Base-by-base conservation (phyloP, 768 basidiomycete species). In the Lyophyllum semitale region DNA sequence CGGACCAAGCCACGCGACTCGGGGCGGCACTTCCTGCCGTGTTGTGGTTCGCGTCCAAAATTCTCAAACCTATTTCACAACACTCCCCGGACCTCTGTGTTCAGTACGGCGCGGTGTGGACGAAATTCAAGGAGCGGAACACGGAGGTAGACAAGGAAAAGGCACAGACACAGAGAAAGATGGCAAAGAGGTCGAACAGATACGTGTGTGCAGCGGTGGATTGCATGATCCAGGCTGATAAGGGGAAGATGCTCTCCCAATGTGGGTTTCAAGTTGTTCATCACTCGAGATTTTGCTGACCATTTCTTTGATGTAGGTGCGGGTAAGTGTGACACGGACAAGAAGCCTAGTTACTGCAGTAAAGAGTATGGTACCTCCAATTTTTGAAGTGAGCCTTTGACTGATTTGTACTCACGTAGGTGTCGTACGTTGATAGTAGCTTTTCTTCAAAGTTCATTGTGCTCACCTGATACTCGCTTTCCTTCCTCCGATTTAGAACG, bases 301-400 rank as follows among this genome's bases (percentile, higher is more conserved):
- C 9, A 17, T 9, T 17, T 35, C 17, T 35, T 17, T 35, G 8
- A 35, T 35, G 33, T 45, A 69, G 68, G 70, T 38, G 47, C 66
- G 17, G 70, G 68, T 37, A 56, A 58, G 49, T 70, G 69, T 43
- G 69, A 71, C 42, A n/a, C 40, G 7, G 66, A 69, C 42, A 68
- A 68, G 54, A 72, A 69, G 41, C 71, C 69, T 2, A 63, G 61
- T 40, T 72, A 71, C 51, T 71, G 69, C 54, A 65, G 67, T 44
- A 67, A 66, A 59, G 63, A 65, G 59, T 72, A 63, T 20, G 2
- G 2, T 35, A 17, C 8, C 22, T 49, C 22, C 17, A 25, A 18
- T n/a, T 23, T 15, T 27, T 6, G 0, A 29, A 11, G 38, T 17
- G 8, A 35, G 8, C 17, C 33, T 35, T 35, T 35, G 17, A n/a